Conservation (phyloP, 192 early-diverging fungal species). For the Dissophora ornata region DNA sequence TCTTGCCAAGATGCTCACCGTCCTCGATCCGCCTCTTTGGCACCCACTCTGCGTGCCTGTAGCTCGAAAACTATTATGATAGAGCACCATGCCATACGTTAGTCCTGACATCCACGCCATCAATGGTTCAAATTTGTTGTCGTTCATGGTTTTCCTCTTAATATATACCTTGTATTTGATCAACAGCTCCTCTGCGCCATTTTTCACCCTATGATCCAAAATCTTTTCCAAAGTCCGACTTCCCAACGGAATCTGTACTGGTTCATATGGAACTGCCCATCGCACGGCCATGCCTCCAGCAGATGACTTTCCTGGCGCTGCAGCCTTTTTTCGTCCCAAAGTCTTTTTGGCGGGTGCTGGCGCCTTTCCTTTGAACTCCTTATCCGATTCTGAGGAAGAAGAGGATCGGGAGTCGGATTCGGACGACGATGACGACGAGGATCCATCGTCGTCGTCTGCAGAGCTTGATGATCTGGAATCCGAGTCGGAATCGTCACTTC, state of each 20-base stretch:
- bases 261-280: constrained; percentile 58
- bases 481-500: constrained; percentile 17
- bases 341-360: constrained; percentile 41
- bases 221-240: constrained; percentile 63
- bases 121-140: background rate
- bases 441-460: constrained; percentile 22
- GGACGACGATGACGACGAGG: constrained; percentile 27
- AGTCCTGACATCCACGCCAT: background rate
- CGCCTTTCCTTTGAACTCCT: constrained; percentile 47
- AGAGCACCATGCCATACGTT: background rate
- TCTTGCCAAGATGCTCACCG: constrained; percentile 69
- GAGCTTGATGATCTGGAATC: constrained; percentile 45
- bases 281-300: constrained; percentile 23
- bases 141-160: background rate
- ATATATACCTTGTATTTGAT: constrained; percentile 82
- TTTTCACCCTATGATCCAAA: constrained; percentile 57
- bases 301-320: no score
- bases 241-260: constrained; percentile 66
- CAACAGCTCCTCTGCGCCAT: constrained; percentile 69
- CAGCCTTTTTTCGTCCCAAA: constrained; percentile 36
- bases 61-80: constrained; percentile 72
- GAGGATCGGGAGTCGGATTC: constrained; percentile 5
- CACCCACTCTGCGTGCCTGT: constrained; percentile 80
- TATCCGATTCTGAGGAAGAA: constrained; percentile 32
- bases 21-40: constrained; percentile 54